These are phyloP conservation scores for Diplotaxis tenuifolia DNA, from an alignment of 345 rosid genomes.

Conservation along the genomic window DNA sequence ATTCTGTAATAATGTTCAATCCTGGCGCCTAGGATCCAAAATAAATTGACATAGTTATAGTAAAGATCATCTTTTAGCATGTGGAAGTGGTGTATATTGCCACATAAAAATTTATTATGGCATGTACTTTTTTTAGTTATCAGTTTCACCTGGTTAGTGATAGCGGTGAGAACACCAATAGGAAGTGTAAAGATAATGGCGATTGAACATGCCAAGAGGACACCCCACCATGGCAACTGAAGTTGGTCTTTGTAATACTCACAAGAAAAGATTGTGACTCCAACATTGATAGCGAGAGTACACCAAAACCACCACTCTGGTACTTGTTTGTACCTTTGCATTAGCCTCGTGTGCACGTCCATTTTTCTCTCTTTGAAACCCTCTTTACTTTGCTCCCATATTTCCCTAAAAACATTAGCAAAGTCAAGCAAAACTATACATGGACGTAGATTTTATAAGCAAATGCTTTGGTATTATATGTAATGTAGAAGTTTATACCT, in stretches of 20 bases:
- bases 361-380: conserved; percentile 61
- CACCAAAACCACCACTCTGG: conserved; percentile 94
- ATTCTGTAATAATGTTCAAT: conserved; percentile 84
- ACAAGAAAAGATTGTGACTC: conserved; percentile 68
- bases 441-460: neutral
- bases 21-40: conserved; percentile 65
- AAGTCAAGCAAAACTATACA: neutral
- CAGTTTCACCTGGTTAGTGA: conserved; percentile 75
- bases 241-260: conserved; percentile 86
- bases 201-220: conserved; percentile 71
- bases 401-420: conserved; percentile 48
- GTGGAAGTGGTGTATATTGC: neutral
- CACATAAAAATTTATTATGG: neutral
- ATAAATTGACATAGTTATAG: neutral
- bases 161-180: conserved; percentile 89
- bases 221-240: conserved; percentile 99
- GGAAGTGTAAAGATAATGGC: conserved; percentile 93
- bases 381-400: conserved; percentile 80
- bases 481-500: conserved; percentile 43
- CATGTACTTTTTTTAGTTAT: neutral
- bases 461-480: neutral
- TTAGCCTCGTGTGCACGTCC: conserved; percentile 74
- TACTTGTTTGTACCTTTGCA: conserved; percentile 76
- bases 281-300: conserved; percentile 63
- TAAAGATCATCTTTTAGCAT: neutral